These are phyloP conservation scores for Suhomyces yuchorum DNA, from an alignment of 1,139 yeast genomes.

Conservation along the genomic window DNA sequence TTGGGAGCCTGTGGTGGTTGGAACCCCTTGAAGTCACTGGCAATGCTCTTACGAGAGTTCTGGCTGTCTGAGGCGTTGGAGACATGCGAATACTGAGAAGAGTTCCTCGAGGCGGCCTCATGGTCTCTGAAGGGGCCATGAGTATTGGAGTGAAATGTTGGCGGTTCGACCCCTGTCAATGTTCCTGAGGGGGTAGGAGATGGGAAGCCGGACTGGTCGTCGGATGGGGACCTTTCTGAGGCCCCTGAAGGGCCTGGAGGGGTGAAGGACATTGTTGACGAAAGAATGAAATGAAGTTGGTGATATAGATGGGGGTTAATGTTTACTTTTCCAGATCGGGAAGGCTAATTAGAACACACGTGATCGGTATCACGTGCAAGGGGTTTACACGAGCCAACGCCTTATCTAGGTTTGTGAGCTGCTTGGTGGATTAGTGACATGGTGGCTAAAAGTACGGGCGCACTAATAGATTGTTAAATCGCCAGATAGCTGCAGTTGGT, in stretches of 20 bases:
- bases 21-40: conserved; percentile 14
- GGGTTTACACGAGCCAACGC: too few relatives aligned
- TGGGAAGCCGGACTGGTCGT: neutral
- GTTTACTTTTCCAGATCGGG: conserved; percentile 19
- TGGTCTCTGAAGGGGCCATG: conserved; percentile 1
- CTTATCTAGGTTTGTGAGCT: too few relatives aligned
- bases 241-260: conserved; percentile 1
- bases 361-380: too few relatives aligned
- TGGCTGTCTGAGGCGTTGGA: conserved; percentile 5
- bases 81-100: conserved; percentile 8
- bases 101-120: conserved; percentile 4
- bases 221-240: neutral
- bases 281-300: conserved; percentile 1
- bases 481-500: too few relatives aligned
- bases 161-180: neutral
- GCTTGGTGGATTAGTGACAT: too few relatives aligned
- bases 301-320: conserved; percentile 2
- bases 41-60: conserved; percentile 7
- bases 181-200: conserved; percentile 1
- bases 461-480: too few relatives aligned
- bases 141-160: neutral
- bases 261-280: conserved; percentile 4
- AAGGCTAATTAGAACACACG: conserved; percentile 5
- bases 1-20: conserved; percentile 15
- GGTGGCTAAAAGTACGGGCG: too few relatives aligned